Evolutionary conservation across 1,284 basidiomycete genomes (phyloP).

Genomic region (Entoloma clypeatum): DNA sequence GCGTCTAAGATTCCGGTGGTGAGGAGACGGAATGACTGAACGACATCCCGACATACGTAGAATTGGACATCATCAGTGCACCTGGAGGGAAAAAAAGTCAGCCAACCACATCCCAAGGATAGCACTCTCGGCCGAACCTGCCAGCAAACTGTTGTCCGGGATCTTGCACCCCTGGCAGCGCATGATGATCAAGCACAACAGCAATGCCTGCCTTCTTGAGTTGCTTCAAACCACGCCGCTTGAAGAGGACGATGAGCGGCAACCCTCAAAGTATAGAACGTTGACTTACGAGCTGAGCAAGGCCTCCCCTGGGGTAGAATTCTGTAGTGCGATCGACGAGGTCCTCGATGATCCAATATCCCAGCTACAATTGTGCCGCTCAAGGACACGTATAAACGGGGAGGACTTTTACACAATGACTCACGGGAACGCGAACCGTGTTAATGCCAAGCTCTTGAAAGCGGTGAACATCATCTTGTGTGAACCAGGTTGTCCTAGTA

Average conservation of each 20-base stretch:
- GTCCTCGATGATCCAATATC: slow-evolving; percentile 76
- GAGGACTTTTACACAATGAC: slow-evolving; percentile 20
- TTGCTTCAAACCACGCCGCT: slow-evolving; percentile 60
- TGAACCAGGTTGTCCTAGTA: slow-evolving; percentile 70
- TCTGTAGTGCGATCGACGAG: slow-evolving; percentile 62
- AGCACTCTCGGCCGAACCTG: slow-evolving; percentile 41
- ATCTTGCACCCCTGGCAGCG: slow-evolving; percentile 66
- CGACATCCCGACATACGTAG: slow-evolving; percentile 46
- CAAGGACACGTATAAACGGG: slow-evolving; percentile 1
- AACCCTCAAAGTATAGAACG: not conserved
- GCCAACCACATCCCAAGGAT: not conserved
- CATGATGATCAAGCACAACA: slow-evolving; percentile 73
- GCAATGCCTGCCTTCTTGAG: slow-evolving; percentile 59
- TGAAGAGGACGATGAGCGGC: slow-evolving; percentile 2
- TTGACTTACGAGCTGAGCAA: slow-evolving; percentile 51
- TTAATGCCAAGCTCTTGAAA: slow-evolving; percentile 59
- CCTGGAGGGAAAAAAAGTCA: slow-evolving; percentile 24
- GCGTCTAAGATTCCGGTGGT: slow-evolving; percentile 41
- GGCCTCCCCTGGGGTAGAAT: slow-evolving; percentile 65
- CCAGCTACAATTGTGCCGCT: slow-evolving; percentile 50
- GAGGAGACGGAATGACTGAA: not conserved
- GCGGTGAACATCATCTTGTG: slow-evolving; percentile 51
- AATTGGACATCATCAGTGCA: slow-evolving; percentile 70
- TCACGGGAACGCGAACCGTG: slow-evolving; percentile 69
- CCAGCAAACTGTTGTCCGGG: slow-evolving; percentile 63